A percentile compares a stretch with the other conserved stretches of the same genome.
phyloP scores from a whole-genome alignment of 345 rosid species.

The Salix dunnii region DNA sequence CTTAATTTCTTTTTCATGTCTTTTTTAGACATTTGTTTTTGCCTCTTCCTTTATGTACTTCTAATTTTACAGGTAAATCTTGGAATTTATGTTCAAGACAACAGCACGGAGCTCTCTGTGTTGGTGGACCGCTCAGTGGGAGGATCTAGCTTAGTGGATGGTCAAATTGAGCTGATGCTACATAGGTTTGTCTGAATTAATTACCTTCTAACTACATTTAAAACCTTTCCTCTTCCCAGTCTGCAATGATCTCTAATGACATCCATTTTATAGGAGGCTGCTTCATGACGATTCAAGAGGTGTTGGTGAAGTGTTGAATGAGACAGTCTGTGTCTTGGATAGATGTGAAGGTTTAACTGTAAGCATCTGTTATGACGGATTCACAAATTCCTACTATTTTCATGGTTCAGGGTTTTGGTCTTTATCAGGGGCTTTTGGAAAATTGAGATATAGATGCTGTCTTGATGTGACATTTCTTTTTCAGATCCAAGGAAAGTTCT shows the following conservation, averaged over 20 bases:
- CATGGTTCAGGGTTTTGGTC: neutral
- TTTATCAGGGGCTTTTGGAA: neutral
- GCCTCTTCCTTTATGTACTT: slow-evolving; percentile 3
- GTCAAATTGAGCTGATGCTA: slow-evolving; percentile 90
- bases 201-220: neutral
- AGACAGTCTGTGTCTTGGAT: slow-evolving; percentile 65
- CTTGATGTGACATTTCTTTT: slow-evolving; percentile 9
- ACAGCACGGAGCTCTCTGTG: slow-evolving; percentile 65
- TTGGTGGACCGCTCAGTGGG: slow-evolving; percentile 90
- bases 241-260: slow-evolving; percentile 7
- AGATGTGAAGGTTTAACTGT: slow-evolving; percentile 91
- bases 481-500: slow-evolving; percentile 78
- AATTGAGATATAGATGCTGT: neutral
- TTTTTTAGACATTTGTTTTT: no score
- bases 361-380: slow-evolving; percentile 29
- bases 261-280: slow-evolving; percentile 52
- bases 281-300: slow-evolving; percentile 82
- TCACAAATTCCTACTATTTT: neutral
- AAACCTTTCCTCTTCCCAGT: slow-evolving; percentile 2
- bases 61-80: slow-evolving; percentile 59
- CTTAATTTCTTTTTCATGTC: neutral
- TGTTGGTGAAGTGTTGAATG: slow-evolving; percentile 86
- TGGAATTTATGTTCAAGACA: slow-evolving; percentile 74
- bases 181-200: slow-evolving; percentile 54
- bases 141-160: slow-evolving; percentile 78